Evolutionary conservation across 1,139 yeast species (phyloP), one percentile per base, ranked within the genome.

Genomic region (Entelexis sorbosivorans): DNA sequence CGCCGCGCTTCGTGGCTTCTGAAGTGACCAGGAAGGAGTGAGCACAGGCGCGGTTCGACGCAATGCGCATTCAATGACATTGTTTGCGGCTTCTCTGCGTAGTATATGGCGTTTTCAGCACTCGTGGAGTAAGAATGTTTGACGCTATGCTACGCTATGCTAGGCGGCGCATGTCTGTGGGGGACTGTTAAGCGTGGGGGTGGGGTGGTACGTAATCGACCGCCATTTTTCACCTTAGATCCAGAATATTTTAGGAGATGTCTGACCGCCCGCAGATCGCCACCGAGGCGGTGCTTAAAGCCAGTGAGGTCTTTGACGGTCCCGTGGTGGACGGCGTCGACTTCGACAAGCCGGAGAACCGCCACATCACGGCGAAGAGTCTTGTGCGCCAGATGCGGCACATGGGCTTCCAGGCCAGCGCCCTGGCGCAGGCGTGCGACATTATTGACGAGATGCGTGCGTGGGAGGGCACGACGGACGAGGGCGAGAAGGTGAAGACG

Each of bases 331-430:
- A 76, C 53, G 99, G 98, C 51, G 78, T 91, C 47, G 96, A 91
- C 68, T 93, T 89, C 68, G 79, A 89, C 49, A 74, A 80, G 59
- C 82, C 83, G 46, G 74, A 74, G 52, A 68, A 71, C 54, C 68
- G 71, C 50, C 79, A 87, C 66, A 79, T 85, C 77, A 72, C 74
- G 48, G 97, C 97, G 28, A 73, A 74, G 17, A 93, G 86, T 62
- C 72, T 91, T 59, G 76, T 91, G 58, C 73, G 72, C 35, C 78
- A 93, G 38, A 91, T 93, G 98, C 78, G 73, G 61, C 80, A 79
- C 44, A 91, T 91, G 96, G 99, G 99, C n/a, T 93, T 91, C 73
- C 99, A 91, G 70, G 98, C 95, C 6, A 77, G 89, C 19, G 76
- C 93, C 2, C 75, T 91, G 43, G 81, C 88, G 29, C 74, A 79